Conservation (phyloP, 2,329 filamentous ascomycete species). For the Fonsecaea multimorphosa region DNA sequence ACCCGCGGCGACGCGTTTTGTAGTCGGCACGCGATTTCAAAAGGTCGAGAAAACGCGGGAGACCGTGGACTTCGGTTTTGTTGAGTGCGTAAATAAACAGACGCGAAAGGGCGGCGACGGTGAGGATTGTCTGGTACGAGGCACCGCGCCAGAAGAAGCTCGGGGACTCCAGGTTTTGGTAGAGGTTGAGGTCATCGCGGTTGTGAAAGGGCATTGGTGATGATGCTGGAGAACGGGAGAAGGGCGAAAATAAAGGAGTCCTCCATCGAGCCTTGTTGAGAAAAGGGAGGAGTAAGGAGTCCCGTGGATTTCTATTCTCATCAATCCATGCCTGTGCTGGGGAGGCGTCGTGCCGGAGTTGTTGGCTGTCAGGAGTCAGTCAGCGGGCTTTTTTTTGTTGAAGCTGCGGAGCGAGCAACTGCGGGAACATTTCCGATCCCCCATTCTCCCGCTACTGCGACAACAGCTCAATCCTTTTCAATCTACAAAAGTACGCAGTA, state of each 20-base stretch:
- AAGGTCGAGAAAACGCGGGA: slow-evolving; percentile 75
- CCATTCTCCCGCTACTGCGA: neutral
- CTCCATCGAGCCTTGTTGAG: neutral
- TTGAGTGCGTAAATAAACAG: slow-evolving; percentile 73
- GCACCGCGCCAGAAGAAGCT: slow-evolving; percentile 68
- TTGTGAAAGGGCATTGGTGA: slow-evolving; percentile 40
- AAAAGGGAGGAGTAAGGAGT: neutral
- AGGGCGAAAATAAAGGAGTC: neutral
- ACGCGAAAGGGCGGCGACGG: slow-evolving; percentile 72
- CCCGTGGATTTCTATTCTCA: slow-evolving; percentile 2
- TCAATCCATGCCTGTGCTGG: slow-evolving; percentile 3
- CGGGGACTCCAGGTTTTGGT: slow-evolving; percentile 51
- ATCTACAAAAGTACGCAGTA: neutral
- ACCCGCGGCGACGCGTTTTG: slow-evolving; percentile 70
- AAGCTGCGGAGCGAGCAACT: slow-evolving; percentile 8
- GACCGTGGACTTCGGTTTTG: slow-evolving; percentile 69
- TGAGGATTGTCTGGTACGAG: slow-evolving; percentile 76
- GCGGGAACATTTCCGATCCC: slow-evolving; percentile 3
- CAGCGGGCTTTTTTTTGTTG: slow-evolving; percentile 7
- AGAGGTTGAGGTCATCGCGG: slow-evolving; percentile 50
- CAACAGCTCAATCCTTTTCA: neutral
- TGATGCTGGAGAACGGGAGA: slow-evolving; percentile 3
- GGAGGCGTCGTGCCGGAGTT: slow-evolving; percentile 15
- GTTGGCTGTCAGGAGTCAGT: slow-evolving; percentile 14
- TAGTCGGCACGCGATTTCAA: slow-evolving; percentile 75